Base-by-base conservation (phyloP, 225 moss, liverwort and hornwort genomes). In the Antitrichia curtipendula region DNA sequence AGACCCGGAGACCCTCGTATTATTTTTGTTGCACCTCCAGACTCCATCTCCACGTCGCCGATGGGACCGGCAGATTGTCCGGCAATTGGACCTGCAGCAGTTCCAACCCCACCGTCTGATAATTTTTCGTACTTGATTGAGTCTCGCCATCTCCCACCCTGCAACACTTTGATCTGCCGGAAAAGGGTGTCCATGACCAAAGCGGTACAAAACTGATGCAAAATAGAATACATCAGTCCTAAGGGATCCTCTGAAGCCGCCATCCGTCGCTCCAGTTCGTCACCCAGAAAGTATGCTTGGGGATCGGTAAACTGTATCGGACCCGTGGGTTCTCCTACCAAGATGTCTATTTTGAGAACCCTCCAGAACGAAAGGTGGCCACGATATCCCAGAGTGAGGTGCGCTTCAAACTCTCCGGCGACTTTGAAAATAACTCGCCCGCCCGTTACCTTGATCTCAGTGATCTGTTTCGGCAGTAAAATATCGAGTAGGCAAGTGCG, bases 151-250 rank as follows among this genome's bases (percentile, higher is more conserved):
- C 97, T 94, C 56, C 99, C 99, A 87, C 93, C 91, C 80, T 95
- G 95, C 45, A 99, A 87, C 85, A 94, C 87, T 86, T 94, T 95
- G 12, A 95, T 94, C 89, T 97, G 99, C 82, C 95, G 95, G 86
- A 99, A 99, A 78, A 99, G 94, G 60, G 97, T 99, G 82, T 99
- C 99, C 97, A 97, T 97, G 74, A 97, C 97, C 91, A 99, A 91
- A 56, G 95, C 94, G 70, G 96, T 94, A 89, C 95, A 96, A 88
- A 99, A 95, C 64, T 99, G 97, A 90, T 99, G 96, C 82, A 99
- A 85, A 78, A 99, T 93, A 80, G 99, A 94, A 87, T 97, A 99
- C 89, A 99, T 89, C 70, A 96, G 90, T 78, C 94, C 92, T 77
- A 99, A 92, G 38, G 99, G 96, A 86, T 99, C 99, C 85, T 99